Base-by-base conservation (phyloP, 352 stramenopile genomes). In the Globisporangium barbulae region DNA sequence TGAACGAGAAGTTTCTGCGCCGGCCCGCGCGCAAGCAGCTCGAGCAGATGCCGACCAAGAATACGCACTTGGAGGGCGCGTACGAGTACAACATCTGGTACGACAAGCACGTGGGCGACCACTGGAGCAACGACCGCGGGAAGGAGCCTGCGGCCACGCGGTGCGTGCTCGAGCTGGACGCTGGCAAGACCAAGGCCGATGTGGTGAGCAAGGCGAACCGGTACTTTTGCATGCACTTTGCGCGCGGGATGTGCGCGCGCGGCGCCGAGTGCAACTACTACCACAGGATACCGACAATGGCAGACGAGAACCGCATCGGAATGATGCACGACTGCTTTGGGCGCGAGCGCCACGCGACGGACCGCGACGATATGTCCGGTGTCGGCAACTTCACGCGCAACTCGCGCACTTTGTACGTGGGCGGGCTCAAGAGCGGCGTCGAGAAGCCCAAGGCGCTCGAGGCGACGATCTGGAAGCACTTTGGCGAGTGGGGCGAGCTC, bases 51-150 rank as follows among this genome's bases (percentile, higher is more conserved):
- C 82, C 85, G 28, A 89, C 78, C 15, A 81, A 76, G 50, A 95
- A 95, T 53, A 88, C 89, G 28, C 90, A 89, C 50, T 67, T 97
- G 13, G 91, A 98, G 72, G 93, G 93, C 30, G 88, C 85, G 25
- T 88, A 97, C 59, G 91, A 98, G 73, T 98, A 97, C 83, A 98
- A 98, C 65, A 98, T 98, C 54, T 98, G 91, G 91, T 98, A 98
- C 74, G 89, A 94, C 66, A 97, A 96, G 75, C 97, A 93, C 74
- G 75, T 96, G 25, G 93, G 93, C 8, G 93, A 98, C 65, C 81
- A 97, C 68, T 97, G 88, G 90, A 76, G 78, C 69, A 83, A 96
- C 69, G 71, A 87, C 45, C 84, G 88, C 52, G 78, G 84, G 41
- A 84, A 93, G 42, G 93, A 98, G 31, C 82, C 90, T 0, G 92